Conservation (phyloP, 768 basidiomycete genomes). For the Tylopilus rubrobrunneus region DNA sequence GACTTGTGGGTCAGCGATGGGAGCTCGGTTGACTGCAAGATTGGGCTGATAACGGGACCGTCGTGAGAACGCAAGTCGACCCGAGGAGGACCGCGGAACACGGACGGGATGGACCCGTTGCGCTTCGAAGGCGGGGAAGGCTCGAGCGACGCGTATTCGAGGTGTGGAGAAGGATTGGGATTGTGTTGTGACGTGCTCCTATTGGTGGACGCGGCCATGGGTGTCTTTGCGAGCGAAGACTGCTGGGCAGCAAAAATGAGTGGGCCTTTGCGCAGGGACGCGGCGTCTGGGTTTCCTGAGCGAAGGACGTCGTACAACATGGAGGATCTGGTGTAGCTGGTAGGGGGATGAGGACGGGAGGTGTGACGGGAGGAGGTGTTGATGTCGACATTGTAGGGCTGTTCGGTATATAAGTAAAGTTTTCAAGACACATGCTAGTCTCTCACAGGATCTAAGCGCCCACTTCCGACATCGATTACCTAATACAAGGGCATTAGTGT, state of each 20-base stretch:
- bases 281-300: constrained; percentile 12
- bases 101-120: constrained; percentile 3
- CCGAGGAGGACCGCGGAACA: background rate
- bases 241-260: constrained; percentile 56
- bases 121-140: background rate
- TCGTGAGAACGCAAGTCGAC: constrained; percentile 1
- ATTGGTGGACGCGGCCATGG: constrained; percentile 13
- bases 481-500: constrained; percentile 16
- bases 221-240: constrained; percentile 3
- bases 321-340: constrained; percentile 19
- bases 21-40: constrained; percentile 11
- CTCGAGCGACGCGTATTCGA: constrained; percentile 13
- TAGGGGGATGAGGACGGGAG: constrained; percentile 11
- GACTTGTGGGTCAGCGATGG: constrained; percentile 11
- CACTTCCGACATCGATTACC: constrained; percentile 23
- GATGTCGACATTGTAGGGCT: constrained; percentile 11
- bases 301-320: constrained; percentile 23
- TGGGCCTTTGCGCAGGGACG: constrained; percentile 44
- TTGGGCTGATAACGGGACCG: background rate
- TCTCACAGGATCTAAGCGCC: constrained; percentile 18
- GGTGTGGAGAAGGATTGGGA: constrained; percentile 29
- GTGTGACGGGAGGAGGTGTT: background rate
- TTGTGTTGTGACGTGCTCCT: background rate
- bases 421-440: constrained; percentile 1
- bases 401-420: background rate